A percentile compares a stretch with the other conserved stretches of the same genome.
Conservation (phyloP, 768 basidiomycete species). For the Pisolithus marmoratus region DNA sequence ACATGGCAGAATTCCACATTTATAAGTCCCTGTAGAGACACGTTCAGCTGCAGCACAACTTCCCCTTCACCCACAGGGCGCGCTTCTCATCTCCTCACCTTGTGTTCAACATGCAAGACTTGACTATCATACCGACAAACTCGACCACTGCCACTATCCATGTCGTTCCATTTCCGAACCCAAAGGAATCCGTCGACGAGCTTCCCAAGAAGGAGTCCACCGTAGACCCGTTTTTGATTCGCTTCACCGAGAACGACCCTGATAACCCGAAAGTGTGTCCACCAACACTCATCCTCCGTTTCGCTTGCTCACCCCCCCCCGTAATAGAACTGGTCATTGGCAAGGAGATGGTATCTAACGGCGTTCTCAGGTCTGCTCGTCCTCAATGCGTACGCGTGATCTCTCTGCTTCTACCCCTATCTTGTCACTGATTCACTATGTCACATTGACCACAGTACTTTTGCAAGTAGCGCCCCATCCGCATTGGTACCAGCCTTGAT, state of each 20-base stretch:
- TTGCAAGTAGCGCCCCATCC: constrained; percentile 56
- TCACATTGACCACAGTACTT: constrained; percentile 38
- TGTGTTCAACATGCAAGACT: too few species aligned
- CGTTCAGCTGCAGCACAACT: too few species aligned
- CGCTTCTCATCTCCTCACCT: too few species aligned
- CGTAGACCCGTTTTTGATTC: constrained; percentile 27
- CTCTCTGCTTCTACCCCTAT: not conserved
- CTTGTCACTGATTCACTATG: not conserved
- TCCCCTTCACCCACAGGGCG: too few species aligned
- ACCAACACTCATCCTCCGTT: not conserved
- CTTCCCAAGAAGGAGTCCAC: not conserved
- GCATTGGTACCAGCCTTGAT: constrained; percentile 41
- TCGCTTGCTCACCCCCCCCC: constrained; percentile 1
- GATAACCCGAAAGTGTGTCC: constrained; percentile 41
- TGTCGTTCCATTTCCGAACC: too few species aligned
- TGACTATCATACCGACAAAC: too few species aligned
- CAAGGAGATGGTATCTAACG: constrained; percentile 47
- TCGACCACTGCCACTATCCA: not conserved
- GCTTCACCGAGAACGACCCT: constrained; percentile 33
- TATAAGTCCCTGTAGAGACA: too few species aligned
- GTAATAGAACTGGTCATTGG: constrained; percentile 45
- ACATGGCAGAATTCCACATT: too few species aligned
- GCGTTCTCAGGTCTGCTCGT: constrained; percentile 44
- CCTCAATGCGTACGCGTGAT: constrained; percentile 43
- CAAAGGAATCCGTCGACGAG: too few species aligned